Conservation (phyloP, 805 yeast species). For the Tetrapisispora iriomotensis region DNA sequence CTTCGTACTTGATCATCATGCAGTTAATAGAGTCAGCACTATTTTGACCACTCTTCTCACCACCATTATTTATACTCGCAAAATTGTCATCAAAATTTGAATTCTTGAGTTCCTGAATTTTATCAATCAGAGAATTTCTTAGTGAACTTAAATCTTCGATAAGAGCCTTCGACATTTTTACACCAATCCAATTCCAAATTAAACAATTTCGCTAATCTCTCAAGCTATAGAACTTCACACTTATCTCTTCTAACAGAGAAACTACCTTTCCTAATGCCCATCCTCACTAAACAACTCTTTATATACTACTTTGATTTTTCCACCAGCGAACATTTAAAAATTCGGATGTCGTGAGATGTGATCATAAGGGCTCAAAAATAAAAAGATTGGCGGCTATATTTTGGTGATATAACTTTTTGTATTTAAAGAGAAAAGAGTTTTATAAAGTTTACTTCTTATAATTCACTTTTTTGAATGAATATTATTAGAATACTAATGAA, state of each 20-base stretch:
- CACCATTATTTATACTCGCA: too few species aligned
- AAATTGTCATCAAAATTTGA: neutral
- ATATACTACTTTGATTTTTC: too few species aligned
- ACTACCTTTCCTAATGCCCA: too few species aligned
- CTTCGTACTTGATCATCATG: conserved; percentile 11
- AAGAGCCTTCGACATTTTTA: neutral
- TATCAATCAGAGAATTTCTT: neutral
- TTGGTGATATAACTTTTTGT: neutral
- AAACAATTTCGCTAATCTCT: too few species aligned
- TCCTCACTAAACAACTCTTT: too few species aligned
- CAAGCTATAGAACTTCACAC: too few species aligned
- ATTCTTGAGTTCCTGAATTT: neutral
- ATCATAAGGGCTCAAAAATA: neutral
- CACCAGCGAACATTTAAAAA: too few species aligned
- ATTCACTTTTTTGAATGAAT: too few species aligned
- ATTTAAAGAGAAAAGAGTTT: neutral
- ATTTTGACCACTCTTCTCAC: neutral
- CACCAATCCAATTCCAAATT: too few species aligned
- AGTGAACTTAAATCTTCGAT: neutral
- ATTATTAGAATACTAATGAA: too few species aligned
- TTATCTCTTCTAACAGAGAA: too few species aligned
- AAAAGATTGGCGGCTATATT: conserved; percentile 3
- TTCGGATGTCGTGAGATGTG: neutral
- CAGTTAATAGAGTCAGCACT: neutral
- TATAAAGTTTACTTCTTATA: too few species aligned